Evolutionary conservation across 441 rosid species (phyloP).

Genomic region (Mallotus japonicus): DNA sequence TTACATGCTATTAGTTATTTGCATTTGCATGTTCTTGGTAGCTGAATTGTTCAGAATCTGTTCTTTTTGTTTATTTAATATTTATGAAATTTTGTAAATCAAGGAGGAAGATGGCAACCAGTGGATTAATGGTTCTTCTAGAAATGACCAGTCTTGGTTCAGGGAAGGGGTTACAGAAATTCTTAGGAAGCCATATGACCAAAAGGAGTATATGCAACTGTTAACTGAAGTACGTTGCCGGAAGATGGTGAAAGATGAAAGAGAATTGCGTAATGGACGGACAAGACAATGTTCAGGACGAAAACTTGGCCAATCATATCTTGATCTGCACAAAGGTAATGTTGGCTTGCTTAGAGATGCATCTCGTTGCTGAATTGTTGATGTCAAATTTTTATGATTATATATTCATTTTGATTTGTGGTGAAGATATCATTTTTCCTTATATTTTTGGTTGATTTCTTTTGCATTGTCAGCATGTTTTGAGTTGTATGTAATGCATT

Average conservation of each 20-base stretch:
- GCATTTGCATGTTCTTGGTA: neutral
- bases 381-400: neutral
- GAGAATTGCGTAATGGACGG: conserved; percentile 38
- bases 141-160: conserved; percentile 27
- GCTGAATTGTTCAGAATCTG: neutral
- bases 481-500: neutral
- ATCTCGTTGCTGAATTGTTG: neutral
- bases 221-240: conserved; percentile 15
- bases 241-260: conserved; percentile 27
- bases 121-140: neutral
- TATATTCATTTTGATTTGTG: neutral
- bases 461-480: neutral
- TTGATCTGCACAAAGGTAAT: conserved; percentile 44
- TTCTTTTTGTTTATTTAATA: conserved; percentile 9
- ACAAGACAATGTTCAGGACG: conserved; percentile 13
- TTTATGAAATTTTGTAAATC: conserved; percentile 14
- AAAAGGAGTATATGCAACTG: conserved; percentile 35
- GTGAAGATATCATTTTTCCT: conserved; percentile 1
- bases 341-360: conserved; percentile 3
- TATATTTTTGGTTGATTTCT: neutral
- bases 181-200: conserved; percentile 47
- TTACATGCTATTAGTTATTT: neutral
- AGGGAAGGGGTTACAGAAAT: conserved; percentile 38
- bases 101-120: conserved; percentile 24
- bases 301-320: conserved; percentile 36